Percentiles rank a stretch among this genome's conserved stretches.
Evolutionary conservation across 2,329 filamentous ascomycete genomes (phyloP).

Genomic region (Beauveria scarabaeidicola): DNA sequence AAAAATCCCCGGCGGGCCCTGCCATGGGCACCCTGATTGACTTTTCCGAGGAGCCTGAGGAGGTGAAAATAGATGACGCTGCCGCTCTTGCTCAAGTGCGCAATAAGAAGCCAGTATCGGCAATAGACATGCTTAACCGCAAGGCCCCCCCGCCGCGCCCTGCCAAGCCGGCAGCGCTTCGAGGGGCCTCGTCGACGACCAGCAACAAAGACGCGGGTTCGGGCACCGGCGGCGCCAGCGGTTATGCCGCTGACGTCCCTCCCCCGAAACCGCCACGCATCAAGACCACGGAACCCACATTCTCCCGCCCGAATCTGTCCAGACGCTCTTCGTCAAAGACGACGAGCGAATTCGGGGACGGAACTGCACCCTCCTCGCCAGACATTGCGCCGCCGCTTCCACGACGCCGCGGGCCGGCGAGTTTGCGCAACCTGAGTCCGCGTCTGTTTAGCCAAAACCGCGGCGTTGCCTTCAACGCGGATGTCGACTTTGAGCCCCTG

Average conservation of each 20-base stretch:
- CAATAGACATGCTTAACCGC: slow-evolving; percentile 23
- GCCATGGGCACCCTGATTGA: slow-evolving; percentile 54
- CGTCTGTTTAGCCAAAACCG: slow-evolving; percentile 23
- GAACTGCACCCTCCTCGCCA: slow-evolving; percentile 7
- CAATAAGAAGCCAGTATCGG: slow-evolving; percentile 19
- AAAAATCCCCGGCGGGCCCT: slow-evolving; percentile 25
- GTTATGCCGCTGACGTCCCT: neutral
- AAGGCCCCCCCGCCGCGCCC: slow-evolving; percentile 44
- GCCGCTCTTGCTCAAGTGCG: slow-evolving; percentile 23
- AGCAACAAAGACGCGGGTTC: slow-evolving; percentile 16
- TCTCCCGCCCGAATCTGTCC: neutral
- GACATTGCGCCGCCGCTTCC: slow-evolving; percentile 37
- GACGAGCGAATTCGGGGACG: slow-evolving; percentile 11
- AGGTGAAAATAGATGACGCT: slow-evolving; percentile 27
- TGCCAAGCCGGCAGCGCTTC: slow-evolving; percentile 47
- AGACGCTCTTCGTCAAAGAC: slow-evolving; percentile 9
- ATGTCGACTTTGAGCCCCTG: slow-evolving; percentile 33
- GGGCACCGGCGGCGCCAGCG: neutral
- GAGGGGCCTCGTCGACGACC: slow-evolving; percentile 31
- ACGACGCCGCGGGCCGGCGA: slow-evolving; percentile 33
- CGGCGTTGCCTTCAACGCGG: slow-evolving; percentile 27
- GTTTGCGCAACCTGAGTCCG: slow-evolving; percentile 24
- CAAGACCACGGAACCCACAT: neutral
- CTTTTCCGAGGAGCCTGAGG: slow-evolving; percentile 44
- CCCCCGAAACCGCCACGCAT: slow-evolving; percentile 13